Base-by-base conservation (phyloP, 305 asterid species). In the Solanum hybrid region DNA sequence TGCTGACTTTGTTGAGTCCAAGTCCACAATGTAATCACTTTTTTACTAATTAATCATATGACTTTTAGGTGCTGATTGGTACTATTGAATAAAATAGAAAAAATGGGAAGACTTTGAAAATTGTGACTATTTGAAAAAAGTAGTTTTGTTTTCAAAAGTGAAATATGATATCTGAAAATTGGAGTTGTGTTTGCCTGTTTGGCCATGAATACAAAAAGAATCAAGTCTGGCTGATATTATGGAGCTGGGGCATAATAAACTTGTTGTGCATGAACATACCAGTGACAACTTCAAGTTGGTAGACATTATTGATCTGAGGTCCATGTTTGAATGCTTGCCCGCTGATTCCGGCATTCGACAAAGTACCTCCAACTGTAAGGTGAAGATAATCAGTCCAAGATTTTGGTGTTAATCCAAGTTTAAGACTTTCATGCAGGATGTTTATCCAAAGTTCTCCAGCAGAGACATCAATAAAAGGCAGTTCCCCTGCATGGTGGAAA, bases 351-450 rank as follows among this genome's bases (percentile, higher is more conserved):
- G 98, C 99, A 87, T 96, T 95, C 6, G 99, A 98, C 89, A 96
- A 89, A 45, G 99, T 98, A 14, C 99, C 99, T 7, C 99, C 99
- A 27, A 98, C 98, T 1, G 98, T 95, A 32, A 98, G 97, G 91
- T 94, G 98, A 88, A 98, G 97, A 92, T 98, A 98, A 91, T 96
- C 98, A 2, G 99, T 98, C 99, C 99, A 98, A 4, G 99, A 98
- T 88, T 93, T 95, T 19, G 99, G 99, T 1, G 99, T 76, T 13
- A 98, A 92, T 13, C 99, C 99, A 38, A 88, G 90, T 92, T 95
- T 93, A 78, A 96, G 95, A 86, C 98, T 93, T 90, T 95, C 97
- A 90, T 93, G 95, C 95, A 96, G 93, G 86, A 98, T 93, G 66
- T 96, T 90, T 45, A 98, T 96, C 99, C 99, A 98, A 12, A 96